Percentiles rank a stretch among this genome's conserved stretches.
phyloP scores from a whole-genome alignment of 192 early-diverging fungal genomes.

The Geranomyces michiganensis region DNA sequence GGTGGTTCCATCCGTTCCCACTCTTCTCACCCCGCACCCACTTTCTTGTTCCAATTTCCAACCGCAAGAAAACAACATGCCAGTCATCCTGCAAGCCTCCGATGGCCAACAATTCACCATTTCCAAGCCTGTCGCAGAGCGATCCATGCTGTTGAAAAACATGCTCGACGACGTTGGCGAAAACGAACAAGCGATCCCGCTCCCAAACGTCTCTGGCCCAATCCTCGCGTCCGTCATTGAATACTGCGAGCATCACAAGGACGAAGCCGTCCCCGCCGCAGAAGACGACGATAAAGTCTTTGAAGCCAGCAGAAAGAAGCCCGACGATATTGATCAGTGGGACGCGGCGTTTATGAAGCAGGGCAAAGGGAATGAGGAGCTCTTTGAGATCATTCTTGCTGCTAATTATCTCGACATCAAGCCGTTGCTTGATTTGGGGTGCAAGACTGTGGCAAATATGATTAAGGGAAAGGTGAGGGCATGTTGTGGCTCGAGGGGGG shows the following conservation, averaged over 20 bases:
- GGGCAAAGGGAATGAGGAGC: constrained; percentile 48
- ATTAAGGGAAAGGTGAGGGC: constrained; percentile 82
- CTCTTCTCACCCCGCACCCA: no score
- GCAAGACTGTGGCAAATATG: constrained; percentile 98
- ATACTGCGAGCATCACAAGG: constrained; percentile 59
- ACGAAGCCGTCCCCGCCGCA: constrained; percentile 46
- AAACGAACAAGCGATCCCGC: constrained; percentile 57
- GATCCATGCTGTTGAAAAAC: constrained; percentile 73
- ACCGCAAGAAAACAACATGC: no score
- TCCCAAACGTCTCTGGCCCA: constrained; percentile 56
- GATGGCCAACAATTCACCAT: constrained; percentile 55
- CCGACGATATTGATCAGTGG: constrained; percentile 63
- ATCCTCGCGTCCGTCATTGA: constrained; percentile 58
- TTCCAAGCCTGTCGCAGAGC: constrained; percentile 66
- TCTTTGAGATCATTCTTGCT: constrained; percentile 69
- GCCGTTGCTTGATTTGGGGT: constrained; percentile 92
- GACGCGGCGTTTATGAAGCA: constrained; percentile 60
- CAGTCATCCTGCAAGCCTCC: constrained; percentile 23
- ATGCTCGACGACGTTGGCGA: constrained; percentile 82
- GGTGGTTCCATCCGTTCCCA: no score
- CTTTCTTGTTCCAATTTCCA: no score
- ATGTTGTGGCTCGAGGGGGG: no score
- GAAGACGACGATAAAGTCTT: constrained; percentile 49
- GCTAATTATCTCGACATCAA: constrained; percentile 98
- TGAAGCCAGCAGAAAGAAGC: constrained; percentile 28